Base-by-base conservation (phyloP, 2,329 filamentous ascomycete species). In the Colletotrichum sp. region DNA sequence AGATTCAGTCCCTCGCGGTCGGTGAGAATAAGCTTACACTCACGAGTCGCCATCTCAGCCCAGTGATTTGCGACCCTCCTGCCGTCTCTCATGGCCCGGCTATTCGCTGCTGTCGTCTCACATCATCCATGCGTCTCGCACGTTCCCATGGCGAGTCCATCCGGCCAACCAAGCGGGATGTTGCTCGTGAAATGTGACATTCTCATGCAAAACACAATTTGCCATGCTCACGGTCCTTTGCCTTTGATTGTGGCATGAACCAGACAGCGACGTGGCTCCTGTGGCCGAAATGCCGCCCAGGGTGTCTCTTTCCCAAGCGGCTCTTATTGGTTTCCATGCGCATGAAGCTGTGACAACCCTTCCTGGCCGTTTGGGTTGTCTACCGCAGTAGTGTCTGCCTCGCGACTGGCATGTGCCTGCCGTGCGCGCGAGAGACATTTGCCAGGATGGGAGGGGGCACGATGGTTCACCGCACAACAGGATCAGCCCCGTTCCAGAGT, bases 11-110 rank as follows among this genome's bases (percentile, higher is more conserved):
- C 60, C 12, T 36, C 32, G 8, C n/a, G 49, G 57, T 74, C 70
- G 70, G 70, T 69, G 74, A 73, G 70, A 76, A 65, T 74, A 76
- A 76, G 70, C 74, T 76, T 59, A 64, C 73, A 76, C 24, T 59
- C 44, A 60, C 70, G 64, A 65, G 59, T 65, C 64, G 66, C 36
- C 64, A 34, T 73, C 28, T 49, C 32, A 30, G 69, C 36, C 63
- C 67, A 63, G 28, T 55, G 16, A 21, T 57, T 30, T 15, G 59
- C 59, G 18, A 57, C 59, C 30, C 60, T 57, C 69, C 15, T 44
- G 15, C 30, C 32, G 59, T 21, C 32, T 21, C 28, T 32, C 26
- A n/a, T 34, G 10, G 18, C 32, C 59, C 16, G 21, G 44, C 26
- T 49, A 34, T 44, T 68, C 18, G 63, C 72, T 72, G 44, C 59